Evolutionary conservation across 352 stramenopile genomes (phyloP), one percentile per base, ranked within the genome.

Genomic region (Blastocystis sp.): DNA sequence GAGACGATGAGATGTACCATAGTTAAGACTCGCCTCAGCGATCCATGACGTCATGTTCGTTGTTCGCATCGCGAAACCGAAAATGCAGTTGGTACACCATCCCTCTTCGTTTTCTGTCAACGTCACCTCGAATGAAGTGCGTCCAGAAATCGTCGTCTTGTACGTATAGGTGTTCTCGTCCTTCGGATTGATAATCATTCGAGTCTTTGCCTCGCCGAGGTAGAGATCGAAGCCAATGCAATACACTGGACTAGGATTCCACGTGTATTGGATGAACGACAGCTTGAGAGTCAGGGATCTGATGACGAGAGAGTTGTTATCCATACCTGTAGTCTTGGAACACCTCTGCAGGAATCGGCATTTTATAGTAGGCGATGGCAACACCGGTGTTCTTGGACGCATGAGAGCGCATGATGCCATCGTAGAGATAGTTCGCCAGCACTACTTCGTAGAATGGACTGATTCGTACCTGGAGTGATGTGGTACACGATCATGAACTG

Each of bases 81-180:
- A 80, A 41, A 41, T 80, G 45, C 70, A 80, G 50, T 63, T 47
- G 29, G 13, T 80, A 26, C 70, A 80, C 70, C 70, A 80, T 13
- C 70, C 70, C 55, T 62, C 39, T 41, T 80, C 37, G 55, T 80
- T 56, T 29, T 80, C 70, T 8, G 70, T 80, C 8, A 80, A 26
- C 45, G 54, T 39, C 11, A 80, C 37, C 11, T 15, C 23, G 45
- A 37, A 34, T 29, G n/a, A 11, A 56, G 18, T 50, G 9, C 54
- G 50, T 5, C 37, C 47, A 11, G 20, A 41, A n/a, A 66, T 20
- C 43, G n/a, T 23, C 34, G 15, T n/a, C 34, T 63, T 18, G 70
- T 66, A 62, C 8, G 45, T 39, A 56, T 80, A 80, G 18, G 70
- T 50, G 6, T 13, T n/a, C 11, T 39, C n/a, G 55, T 80, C 70